Evolutionary conservation across 2,329 filamentous ascomycete species (phyloP), one percentile per base, ranked within the genome.

Genomic region (Colletotrichum sp.): DNA sequence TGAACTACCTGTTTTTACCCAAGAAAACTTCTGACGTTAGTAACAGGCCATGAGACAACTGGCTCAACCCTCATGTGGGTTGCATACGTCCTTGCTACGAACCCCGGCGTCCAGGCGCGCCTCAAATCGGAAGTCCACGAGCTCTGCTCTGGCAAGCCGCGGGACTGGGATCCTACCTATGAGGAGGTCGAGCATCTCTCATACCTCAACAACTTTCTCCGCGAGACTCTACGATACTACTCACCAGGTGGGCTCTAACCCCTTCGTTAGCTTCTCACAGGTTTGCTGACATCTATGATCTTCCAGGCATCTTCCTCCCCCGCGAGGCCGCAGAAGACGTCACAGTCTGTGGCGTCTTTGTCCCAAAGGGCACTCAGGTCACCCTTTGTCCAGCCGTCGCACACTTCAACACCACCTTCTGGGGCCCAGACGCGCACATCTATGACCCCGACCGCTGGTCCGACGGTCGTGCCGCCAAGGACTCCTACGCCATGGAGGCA

Each of bases 141-240:
- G 13, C 83, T 87, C 10, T 87, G 85, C 79, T 82, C 78, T 28
- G 76, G 82, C 78, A 78, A 79, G 26, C 71, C 76, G n/a, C 74
- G 60, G 26, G 77, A 72, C 8, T 86, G 85, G 85, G 30, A 79
- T 28, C 78, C 79, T 9, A 81, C 82, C 60, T 87, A 84, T 71
- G 85, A 85, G 16, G 84, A 87, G 68, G 81, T 86, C 13, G 78
- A 76, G 44, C 57, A 81, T 87, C 94, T 74, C 90, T 92, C 80
- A 4, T 86, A 85, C 74, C 76, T 87, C 15, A 82, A 84, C 76
- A 84, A 84, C 55, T 85, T 86, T 8, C 81, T 82, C 75, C 84
- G 79, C 75, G 85, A 87, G 78, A 78, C 85, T 10, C 70, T 87
- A 26, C 82, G 85, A 6, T 82, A 84, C 77, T 84, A 82, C 71